phyloP scores from a whole-genome alignment of 179 eudicot species.

The Corrigiola litoralis region DNA sequence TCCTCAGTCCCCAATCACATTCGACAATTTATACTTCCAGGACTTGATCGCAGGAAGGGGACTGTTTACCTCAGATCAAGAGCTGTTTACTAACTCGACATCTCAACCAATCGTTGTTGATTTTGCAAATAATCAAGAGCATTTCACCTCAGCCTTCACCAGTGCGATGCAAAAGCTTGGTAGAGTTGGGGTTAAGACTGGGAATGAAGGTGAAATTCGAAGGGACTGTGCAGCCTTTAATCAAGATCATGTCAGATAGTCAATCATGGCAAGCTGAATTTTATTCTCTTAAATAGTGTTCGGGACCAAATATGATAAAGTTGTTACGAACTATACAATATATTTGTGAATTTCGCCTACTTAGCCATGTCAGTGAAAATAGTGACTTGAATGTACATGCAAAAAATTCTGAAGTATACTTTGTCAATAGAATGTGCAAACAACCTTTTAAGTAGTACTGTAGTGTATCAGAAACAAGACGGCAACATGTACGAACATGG shows the following conservation, averaged over 20 bases:
- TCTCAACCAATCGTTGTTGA: constrained; percentile 37
- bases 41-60: constrained; percentile 56
- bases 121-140: constrained; percentile 39
- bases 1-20: constrained; percentile 35
- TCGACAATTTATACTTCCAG: constrained; percentile 61
- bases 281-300: too few species aligned
- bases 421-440: too few species aligned
- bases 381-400: too few species aligned
- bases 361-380: too few species aligned
- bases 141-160: constrained; percentile 42
- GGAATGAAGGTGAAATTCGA: constrained; percentile 55
- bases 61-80: constrained; percentile 60
- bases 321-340: too few species aligned
- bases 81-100: constrained; percentile 34
- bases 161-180: constrained; percentile 61
- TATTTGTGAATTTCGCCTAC: too few species aligned
- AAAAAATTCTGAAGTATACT: too few species aligned
- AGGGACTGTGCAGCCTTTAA: constrained; percentile 56
- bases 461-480: too few species aligned
- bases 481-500: too few species aligned
- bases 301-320: too few species aligned
- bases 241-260: not conserved
- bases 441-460: too few species aligned
- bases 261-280: not conserved
- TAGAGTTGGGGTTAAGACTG: constrained; percentile 50